Conservation (phyloP, 805 yeast genomes). For the Cyberlindnera petersonii region DNA sequence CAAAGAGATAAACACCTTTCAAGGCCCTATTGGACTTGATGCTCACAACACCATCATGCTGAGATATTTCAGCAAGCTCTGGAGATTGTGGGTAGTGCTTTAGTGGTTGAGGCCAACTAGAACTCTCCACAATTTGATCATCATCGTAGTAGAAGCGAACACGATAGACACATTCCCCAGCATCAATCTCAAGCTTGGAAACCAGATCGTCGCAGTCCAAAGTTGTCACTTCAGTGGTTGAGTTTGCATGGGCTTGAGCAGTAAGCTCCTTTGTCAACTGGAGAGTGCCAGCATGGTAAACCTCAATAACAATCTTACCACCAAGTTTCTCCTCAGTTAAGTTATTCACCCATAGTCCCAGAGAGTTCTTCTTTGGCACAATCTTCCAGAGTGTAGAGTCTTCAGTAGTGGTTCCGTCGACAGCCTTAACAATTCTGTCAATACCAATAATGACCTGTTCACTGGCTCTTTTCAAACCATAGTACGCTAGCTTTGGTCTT, state of each 20-base stretch:
- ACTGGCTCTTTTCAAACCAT: conserved; percentile 42
- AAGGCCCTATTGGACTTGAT: conserved; percentile 34
- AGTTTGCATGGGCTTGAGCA: conserved; percentile 3
- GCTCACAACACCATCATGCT: conserved; percentile 27
- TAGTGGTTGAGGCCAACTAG: conserved; percentile 46
- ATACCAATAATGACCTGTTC: conserved; percentile 24
- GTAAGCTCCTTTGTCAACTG: neutral
- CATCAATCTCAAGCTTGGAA: neutral
- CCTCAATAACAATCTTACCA: conserved; percentile 5
- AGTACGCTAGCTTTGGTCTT: conserved; percentile 45
- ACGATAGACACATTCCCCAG: conserved; percentile 14
- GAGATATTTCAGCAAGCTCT: conserved; percentile 24
- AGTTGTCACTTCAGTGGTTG: conserved; percentile 4
- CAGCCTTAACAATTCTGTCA: conserved; percentile 12
- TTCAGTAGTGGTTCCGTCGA: conserved; percentile 14
- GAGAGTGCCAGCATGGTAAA: conserved; percentile 6
- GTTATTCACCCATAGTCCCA: conserved; percentile 17
- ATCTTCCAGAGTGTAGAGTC: conserved; percentile 9
- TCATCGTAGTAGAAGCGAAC: conserved; percentile 7
- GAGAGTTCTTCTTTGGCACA: conserved; percentile 5
- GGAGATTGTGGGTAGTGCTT: conserved; percentile 18
- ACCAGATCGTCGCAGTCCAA: neutral
- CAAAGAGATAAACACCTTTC: conserved; percentile 40
- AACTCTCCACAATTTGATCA: conserved; percentile 29
- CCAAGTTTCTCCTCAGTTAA: conserved; percentile 1